Evolutionary conservation across 257 asterid genomes (phyloP).

Genomic region (Jaltomata sinuosa): DNA sequence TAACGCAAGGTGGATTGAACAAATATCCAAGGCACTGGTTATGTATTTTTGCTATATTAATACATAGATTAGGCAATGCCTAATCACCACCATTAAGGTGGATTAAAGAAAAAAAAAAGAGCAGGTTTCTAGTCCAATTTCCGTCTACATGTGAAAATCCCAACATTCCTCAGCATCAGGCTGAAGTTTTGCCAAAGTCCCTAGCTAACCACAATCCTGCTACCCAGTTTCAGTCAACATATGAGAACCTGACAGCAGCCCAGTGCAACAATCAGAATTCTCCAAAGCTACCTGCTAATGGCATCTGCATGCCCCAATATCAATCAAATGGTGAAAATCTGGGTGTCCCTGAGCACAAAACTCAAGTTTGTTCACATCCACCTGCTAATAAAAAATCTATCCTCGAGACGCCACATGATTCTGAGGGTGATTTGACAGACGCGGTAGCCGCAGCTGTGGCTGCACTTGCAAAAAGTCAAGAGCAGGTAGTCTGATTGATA

Average conservation of each 20-base stretch:
- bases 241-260: neutral
- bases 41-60: no score
- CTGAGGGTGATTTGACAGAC: conserved; percentile 7
- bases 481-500: conserved; percentile 15
- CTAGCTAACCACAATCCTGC: neutral
- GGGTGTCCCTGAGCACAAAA: neutral
- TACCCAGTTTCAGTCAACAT: neutral
- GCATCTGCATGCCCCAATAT: neutral
- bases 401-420: neutral
- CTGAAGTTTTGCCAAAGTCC: neutral
- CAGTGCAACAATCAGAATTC: neutral
- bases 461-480: conserved; percentile 17
- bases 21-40: no score
- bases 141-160: neutral
- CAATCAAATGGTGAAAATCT: neutral
- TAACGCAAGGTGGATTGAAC: no score
- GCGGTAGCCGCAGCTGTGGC: conserved; percentile 25
- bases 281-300: neutral
- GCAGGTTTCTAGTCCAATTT: no score
- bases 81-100: no score
- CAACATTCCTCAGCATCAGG: neutral
- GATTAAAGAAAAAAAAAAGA: no score
- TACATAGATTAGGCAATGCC: no score
- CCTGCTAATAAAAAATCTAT: conserved; percentile 3
- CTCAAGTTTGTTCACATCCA: neutral